Conservation (phyloP, 192 early-diverging fungal genomes). For the Chytriomyces sp. region DNA sequence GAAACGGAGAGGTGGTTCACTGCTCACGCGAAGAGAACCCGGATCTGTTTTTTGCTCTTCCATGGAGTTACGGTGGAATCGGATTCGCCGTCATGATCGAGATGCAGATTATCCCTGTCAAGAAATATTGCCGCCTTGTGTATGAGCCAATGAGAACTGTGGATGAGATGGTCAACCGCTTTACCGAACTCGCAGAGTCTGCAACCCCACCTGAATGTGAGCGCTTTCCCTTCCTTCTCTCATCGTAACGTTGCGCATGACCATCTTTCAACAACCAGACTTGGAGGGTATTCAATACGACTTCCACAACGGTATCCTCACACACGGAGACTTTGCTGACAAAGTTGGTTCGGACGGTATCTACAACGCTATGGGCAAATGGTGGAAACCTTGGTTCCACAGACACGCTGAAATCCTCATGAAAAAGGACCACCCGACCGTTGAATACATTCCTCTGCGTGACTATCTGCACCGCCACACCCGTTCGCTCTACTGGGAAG, state of each 20-base stretch:
- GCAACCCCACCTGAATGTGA: slow-evolving; percentile 38
- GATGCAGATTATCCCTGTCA: slow-evolving; percentile 48
- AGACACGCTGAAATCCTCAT: slow-evolving; percentile 43
- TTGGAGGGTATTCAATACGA: slow-evolving; percentile 47
- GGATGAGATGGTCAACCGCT: slow-evolving; percentile 44
- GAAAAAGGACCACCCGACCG: slow-evolving; percentile 32
- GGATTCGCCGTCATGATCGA: slow-evolving; percentile 48
- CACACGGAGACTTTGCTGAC: slow-evolving; percentile 47
- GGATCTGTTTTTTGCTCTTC: slow-evolving; percentile 48
- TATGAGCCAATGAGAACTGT: slow-evolving; percentile 41
- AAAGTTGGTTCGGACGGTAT: slow-evolving; percentile 24
- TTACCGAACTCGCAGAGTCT: slow-evolving; percentile 39
- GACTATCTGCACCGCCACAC: slow-evolving; percentile 57
- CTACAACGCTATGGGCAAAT: slow-evolving; percentile 43
- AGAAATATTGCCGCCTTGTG: slow-evolving; percentile 45
- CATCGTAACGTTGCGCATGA: background rate
- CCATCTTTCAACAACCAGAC: slow-evolving; percentile 1
- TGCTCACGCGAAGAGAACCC: slow-evolving; percentile 43
- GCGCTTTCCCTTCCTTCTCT: background rate
- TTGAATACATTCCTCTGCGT: slow-evolving; percentile 52
- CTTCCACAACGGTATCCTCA: slow-evolving; percentile 47
- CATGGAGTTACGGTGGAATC: slow-evolving; percentile 50
- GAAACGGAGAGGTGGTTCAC: slow-evolving; percentile 43
- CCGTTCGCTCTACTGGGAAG: slow-evolving; percentile 50
- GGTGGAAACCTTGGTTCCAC: slow-evolving; percentile 55